These are phyloP conservation scores for Aegilops tauschii DNA, from an alignment of 176 grass and related monocot genomes.

Conservation along the genomic window DNA sequence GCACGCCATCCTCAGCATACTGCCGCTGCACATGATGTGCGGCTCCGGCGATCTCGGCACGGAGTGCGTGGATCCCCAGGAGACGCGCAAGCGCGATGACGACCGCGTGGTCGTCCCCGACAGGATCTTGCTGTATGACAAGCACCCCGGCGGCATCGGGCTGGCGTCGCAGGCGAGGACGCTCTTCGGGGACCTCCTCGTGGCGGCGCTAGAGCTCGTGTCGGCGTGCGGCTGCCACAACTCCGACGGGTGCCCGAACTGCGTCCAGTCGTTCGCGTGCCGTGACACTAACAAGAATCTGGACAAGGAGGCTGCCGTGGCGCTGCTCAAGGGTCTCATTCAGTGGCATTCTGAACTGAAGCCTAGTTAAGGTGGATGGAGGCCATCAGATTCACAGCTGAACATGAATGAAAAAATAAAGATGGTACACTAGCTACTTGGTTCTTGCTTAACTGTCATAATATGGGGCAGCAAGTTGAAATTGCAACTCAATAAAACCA, in stretches of 20 bases:
- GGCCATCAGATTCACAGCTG: not conserved
- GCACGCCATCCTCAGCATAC: not conserved
- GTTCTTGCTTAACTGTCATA: too few species aligned
- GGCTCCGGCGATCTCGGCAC: slow-evolving; percentile 49
- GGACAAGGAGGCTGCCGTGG: slow-evolving; percentile 16
- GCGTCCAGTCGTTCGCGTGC: slow-evolving; percentile 24
- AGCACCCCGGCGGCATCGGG: slow-evolving; percentile 63
- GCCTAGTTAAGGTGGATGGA: not conserved
- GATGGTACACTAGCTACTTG: not conserved
- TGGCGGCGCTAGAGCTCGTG: slow-evolving; percentile 45
- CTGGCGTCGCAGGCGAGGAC: slow-evolving; percentile 43
- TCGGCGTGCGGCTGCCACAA: slow-evolving; percentile 10
- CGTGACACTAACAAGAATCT: not conserved
- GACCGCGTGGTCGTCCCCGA: not conserved
- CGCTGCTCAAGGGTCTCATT: slow-evolving; percentile 9
- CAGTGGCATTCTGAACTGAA: slow-evolving; percentile 5
- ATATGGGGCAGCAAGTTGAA: too few species aligned
- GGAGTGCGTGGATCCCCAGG: slow-evolving; percentile 47
- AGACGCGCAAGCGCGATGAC: not conserved
- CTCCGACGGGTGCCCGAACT: slow-evolving; percentile 9
- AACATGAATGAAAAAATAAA: not conserved
- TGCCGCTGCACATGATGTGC: slow-evolving; percentile 2
- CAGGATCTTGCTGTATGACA: slow-evolving; percentile 64
- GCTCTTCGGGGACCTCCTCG: slow-evolving; percentile 55
- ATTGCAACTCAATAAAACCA: too few species aligned